Base-by-base conservation (phyloP, 2,329 filamentous ascomycete genomes). In the Colletotrichum camelliae region DNA sequence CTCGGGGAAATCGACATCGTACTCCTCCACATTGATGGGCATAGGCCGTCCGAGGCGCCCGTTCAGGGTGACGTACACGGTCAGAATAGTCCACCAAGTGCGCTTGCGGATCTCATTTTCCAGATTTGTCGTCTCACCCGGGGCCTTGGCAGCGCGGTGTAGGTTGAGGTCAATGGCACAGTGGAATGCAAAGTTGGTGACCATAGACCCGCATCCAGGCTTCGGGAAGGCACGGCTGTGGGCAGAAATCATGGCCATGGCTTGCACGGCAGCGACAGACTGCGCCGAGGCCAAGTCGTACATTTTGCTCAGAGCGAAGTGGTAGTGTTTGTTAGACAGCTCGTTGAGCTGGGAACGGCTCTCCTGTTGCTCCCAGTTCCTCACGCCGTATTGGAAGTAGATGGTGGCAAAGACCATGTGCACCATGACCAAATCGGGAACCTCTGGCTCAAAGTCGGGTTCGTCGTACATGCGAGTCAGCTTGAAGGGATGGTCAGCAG, bases 341-440 rank as follows among this genome's bases (percentile, higher is more conserved):
- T 91, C 88, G 78, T 93, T 91, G 68, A 93, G 85, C 52, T 89
- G 87, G 8, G 86, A 85, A 75, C 90, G 88, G 74, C 90, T 87
- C 5, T 88, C 87, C 18, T 89, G 82, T 72, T 91, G 85, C 75
- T 91, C 88, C 76, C 88, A 87, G 79, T 95, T 96, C 24, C 94
- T 89, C 6, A 92, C 87, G n/a, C 93, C 93, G 75, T 93, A 94
- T 79, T 97, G 94, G 79, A 94, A 95, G 81, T 93, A 93, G 79
- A 96, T 94, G 66, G 92, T 93, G 13, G 94, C 93, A 74, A 97
- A 93, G 57, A 97, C 90, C 91, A 96, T 95, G 83, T 96, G 94
- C 1, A 96, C 89, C 73, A 92, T 91, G 55, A 95, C 93, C 2
- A 89, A 88, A 81, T 97, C 93, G 3, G 94, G 89, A 0, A 90